Evolutionary conservation across 2,329 filamentous ascomycete genomes (phyloP), one percentile per base, ranked within the genome.

Genomic region (Gremmenia infestans): DNA sequence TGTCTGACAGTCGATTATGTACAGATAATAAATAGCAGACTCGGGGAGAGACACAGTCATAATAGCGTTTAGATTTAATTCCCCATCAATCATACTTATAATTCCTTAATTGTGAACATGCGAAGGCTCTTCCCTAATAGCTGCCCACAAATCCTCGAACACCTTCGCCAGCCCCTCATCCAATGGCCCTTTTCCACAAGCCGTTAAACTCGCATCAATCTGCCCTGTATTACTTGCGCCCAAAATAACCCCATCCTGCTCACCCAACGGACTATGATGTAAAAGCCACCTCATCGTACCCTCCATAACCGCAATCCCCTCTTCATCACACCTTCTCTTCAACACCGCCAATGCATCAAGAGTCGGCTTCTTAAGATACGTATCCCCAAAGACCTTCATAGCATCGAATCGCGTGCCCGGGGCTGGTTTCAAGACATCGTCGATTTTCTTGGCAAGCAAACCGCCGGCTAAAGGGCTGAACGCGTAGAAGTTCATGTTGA

Each of bases 401-500:
- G 43, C 45, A 49, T 54, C 52, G 15, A 54, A 54, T 8, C 52
- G 28, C 23, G 52, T 39, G 3, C 52, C 52, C 23, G 47, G 37
- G 4, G 53, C 48, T n/a, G 53, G 48, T 19, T 55, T 45, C 12
- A 47, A 14, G 12, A 47, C 23, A 15, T 47, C 22, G 19, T 47
- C 45, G 45, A 47, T 32, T 15, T 47, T 47, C 25, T 56, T 56
- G 8, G 76, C 78, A 65, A 86, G 81, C 25, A 86, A 68, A 2
- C 83, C 83, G 19, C 83, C 83, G 3, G 81, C 82, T 25, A 85
- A 71, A 0, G 82, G 82, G 62, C 85, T 86, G 70, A 83, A 84
- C 48, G 81, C 70, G 15, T 85, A 81, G 48, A 85, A 75, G 51
- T 82, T 78, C 42, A 86, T 74, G 2, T 79, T 79, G 63, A 83